Evolutionary conservation across 768 basidiomycete genomes (phyloP).

Genomic region (Lactarius tabidus): DNA sequence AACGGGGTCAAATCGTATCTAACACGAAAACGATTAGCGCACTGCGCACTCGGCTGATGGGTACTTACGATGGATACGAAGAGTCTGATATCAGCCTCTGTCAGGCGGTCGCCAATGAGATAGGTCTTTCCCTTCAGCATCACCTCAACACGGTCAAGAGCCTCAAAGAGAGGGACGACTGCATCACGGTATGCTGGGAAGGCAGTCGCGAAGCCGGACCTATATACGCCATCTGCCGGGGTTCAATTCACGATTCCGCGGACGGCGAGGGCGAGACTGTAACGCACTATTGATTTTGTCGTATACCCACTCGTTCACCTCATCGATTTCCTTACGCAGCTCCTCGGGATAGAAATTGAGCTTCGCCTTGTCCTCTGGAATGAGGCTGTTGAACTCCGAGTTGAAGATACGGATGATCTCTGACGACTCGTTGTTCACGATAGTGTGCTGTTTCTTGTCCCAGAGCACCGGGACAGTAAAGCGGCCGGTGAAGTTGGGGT

Average conservation of each 20-base stretch:
- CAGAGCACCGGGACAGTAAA: slow-evolving; percentile 90
- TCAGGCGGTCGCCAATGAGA: slow-evolving; percentile 77
- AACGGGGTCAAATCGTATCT: slow-evolving; percentile 88
- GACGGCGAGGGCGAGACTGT: not conserved
- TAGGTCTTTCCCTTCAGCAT: slow-evolving; percentile 75
- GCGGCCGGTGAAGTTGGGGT: slow-evolving; percentile 67
- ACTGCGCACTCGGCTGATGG: not conserved
- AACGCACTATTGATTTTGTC: slow-evolving; percentile 74
- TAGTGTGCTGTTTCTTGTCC: slow-evolving; percentile 83
- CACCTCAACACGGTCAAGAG: slow-evolving; percentile 78
- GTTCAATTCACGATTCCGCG: not conserved
- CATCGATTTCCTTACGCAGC: slow-evolving; percentile 73
- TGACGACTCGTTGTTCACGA: slow-evolving; percentile 94
- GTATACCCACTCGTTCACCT: slow-evolving; percentile 83
- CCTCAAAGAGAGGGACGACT: slow-evolving; percentile 68
- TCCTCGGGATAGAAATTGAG: slow-evolving; percentile 77
- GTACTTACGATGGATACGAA: slow-evolving; percentile 87
- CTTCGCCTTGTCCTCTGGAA: slow-evolving; percentile 60
- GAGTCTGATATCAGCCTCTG: slow-evolving; percentile 81
- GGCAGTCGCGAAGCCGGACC: slow-evolving; percentile 77
- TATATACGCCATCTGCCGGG: slow-evolving; percentile 76
- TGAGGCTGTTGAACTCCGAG: slow-evolving; percentile 67
- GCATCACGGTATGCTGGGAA: slow-evolving; percentile 79
- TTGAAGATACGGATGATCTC: slow-evolving; percentile 97
- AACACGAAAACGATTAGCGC: not conserved